These are phyloP conservation scores for Saturnispora ahearnii DNA, from an alignment of 805 yeast species.

Conservation along the genomic window DNA sequence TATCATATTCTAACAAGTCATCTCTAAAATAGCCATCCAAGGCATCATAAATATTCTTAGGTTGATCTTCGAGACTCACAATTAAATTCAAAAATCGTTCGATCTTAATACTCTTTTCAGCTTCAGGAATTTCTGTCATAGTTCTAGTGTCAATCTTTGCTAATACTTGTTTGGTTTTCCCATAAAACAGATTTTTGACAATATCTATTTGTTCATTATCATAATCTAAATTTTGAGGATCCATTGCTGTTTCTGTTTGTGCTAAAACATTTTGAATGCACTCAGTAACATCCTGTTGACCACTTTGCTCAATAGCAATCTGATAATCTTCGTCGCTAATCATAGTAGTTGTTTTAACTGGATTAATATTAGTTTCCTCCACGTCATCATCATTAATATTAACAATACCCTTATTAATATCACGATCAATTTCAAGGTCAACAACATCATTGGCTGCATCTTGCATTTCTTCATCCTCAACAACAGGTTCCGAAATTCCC, in stretches of 20 bases:
- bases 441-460: not conserved
- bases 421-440: not conserved
- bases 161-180: slow-evolving; percentile 73
- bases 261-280: slow-evolving; percentile 90
- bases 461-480: not conserved
- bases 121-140: slow-evolving; percentile 21
- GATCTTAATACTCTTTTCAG: slow-evolving; percentile 38
- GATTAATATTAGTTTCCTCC: not conserved
- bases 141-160: slow-evolving; percentile 35
- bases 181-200: slow-evolving; percentile 73
- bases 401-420: not conserved
- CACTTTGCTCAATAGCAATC: slow-evolving; percentile 67
- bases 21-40: slow-evolving; percentile 76
- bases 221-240: slow-evolving; percentile 52
- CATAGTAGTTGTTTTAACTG: slow-evolving; percentile 20
- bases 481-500: not conserved
- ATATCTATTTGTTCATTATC: slow-evolving; percentile 81
- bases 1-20: slow-evolving; percentile 58
- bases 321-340: slow-evolving; percentile 59
- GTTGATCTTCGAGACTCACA: slow-evolving; percentile 82
- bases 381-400: not conserved
- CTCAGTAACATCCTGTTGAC: slow-evolving; percentile 97
- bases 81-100: slow-evolving; percentile 77
- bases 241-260: slow-evolving; percentile 82
- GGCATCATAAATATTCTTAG: slow-evolving; percentile 83